These are phyloP conservation scores for Uronychia setigera DNA, from an alignment of 73 alveolate species.

Conservation along the genomic window DNA sequence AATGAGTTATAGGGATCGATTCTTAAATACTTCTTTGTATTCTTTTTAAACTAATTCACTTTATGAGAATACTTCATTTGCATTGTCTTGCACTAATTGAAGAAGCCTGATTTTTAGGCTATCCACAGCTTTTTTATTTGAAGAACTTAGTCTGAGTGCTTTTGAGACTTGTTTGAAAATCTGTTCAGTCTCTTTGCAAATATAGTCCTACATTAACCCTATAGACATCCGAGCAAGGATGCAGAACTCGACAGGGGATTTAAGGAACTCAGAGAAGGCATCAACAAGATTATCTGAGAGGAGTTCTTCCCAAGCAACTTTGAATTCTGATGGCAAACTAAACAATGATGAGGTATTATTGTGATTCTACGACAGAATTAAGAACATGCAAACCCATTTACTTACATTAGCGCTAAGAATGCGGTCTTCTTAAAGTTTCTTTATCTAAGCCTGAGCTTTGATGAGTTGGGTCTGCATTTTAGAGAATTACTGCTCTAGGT, in stretches of 20 bases:
- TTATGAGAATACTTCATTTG: background rate
- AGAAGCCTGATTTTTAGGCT: background rate
- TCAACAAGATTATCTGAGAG: conserved; percentile 53
- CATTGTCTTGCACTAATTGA: background rate
- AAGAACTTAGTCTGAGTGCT: background rate
- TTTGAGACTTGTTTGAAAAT: background rate
- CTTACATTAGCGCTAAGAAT: background rate
- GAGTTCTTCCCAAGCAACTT: conserved; percentile 53
- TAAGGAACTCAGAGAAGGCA: conserved; percentile 60
- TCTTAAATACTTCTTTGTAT: background rate
- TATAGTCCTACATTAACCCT: background rate
- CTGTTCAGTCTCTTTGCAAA: background rate
- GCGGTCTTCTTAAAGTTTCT: background rate
- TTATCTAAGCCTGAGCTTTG: background rate
- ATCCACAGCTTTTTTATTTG: background rate
- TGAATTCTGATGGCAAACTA: conserved; percentile 69
- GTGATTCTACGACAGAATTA: no score
- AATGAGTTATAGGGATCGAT: background rate
- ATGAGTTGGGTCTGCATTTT: background rate
- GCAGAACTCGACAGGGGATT: background rate
- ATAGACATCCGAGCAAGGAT: background rate
- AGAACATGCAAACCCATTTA: background rate
- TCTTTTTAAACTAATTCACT: background rate
- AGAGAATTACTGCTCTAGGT: background rate
- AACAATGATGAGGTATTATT: conserved; percentile 70